These are phyloP conservation scores for Thelephora ganbajun DNA, from an alignment of 768 basidiomycete genomes.

Conservation along the genomic window DNA sequence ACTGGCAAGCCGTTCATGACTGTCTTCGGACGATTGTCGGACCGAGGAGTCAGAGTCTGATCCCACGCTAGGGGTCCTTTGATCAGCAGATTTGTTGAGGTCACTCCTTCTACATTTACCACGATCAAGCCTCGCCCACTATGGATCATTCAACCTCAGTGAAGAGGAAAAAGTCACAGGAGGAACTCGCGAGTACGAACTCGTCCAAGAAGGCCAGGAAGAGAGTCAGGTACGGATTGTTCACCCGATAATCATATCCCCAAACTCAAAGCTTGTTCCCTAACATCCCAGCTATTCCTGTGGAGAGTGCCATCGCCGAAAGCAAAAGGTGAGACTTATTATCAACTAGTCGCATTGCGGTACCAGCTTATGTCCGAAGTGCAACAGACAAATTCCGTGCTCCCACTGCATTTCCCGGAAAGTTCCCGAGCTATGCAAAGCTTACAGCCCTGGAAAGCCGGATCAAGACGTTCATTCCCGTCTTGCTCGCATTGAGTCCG, in stretches of 20 bases:
- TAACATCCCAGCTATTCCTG: constrained; percentile 52
- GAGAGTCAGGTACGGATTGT: constrained; percentile 49
- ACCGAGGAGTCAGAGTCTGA: neutral
- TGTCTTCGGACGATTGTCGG: neutral
- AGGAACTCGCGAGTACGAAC: constrained; percentile 16
- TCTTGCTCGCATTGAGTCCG: constrained; percentile 64
- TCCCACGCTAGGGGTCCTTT: too few species aligned
- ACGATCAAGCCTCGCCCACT: constrained; percentile 2
- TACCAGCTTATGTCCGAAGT: constrained; percentile 27
- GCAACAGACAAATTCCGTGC: constrained; percentile 76
- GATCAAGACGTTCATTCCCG: constrained; percentile 72
- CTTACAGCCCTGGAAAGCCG: constrained; percentile 77
- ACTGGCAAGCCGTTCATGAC: neutral
- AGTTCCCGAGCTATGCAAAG: constrained; percentile 77
- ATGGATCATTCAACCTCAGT: constrained; percentile 16
- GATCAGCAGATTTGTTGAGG: neutral
- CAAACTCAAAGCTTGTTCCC: neutral
- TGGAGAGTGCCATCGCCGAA: constrained; percentile 78
- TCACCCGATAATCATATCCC: neutral
- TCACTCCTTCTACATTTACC: constrained; percentile 2
- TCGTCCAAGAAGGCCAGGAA: constrained; percentile 53
- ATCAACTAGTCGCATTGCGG: constrained; percentile 7
- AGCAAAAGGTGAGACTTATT: constrained; percentile 52
- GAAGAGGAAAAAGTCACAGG: constrained; percentile 55
- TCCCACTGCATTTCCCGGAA: constrained; percentile 72